A percentile compares a stretch with the other conserved stretches of the same genome.
These are phyloP conservation scores for Yamadazyma philogaea DNA, from an alignment of 805 yeast species.

Conservation along the genomic window DNA sequence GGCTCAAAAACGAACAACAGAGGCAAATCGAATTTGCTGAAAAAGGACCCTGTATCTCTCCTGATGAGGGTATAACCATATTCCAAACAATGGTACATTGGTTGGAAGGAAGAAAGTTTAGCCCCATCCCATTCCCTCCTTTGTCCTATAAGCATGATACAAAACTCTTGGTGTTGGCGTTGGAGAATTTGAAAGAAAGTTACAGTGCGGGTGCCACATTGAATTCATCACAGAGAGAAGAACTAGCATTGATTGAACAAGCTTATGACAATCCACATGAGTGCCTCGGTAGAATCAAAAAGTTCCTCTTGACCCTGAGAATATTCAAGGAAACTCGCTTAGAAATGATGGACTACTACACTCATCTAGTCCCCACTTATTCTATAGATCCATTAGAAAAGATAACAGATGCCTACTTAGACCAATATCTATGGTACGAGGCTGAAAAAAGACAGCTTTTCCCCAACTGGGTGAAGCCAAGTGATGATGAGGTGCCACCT, in stretches of 20 bases:
- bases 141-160: constrained; percentile 90
- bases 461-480: constrained; percentile 96
- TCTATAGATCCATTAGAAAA: constrained; percentile 89
- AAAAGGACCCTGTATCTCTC: constrained; percentile 83
- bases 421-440: constrained; percentile 95
- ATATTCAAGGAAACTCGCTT: constrained; percentile 86
- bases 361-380: constrained; percentile 80
- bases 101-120: constrained; percentile 79
- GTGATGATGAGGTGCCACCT: constrained; percentile 92
- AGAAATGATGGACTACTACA: constrained; percentile 89
- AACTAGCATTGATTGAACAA: constrained; percentile 87
- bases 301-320: constrained; percentile 77
- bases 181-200: constrained; percentile 81
- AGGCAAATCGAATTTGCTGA: constrained; percentile 75
- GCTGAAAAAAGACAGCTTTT: constrained; percentile 82
- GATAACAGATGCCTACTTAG: constrained; percentile 92
- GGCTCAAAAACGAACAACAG: constrained; percentile 91
- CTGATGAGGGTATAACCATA: constrained; percentile 84
- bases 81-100: constrained; percentile 88
- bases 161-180: constrained; percentile 80
- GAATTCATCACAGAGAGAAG: constrained; percentile 87
- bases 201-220: constrained; percentile 66
- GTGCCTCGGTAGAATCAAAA: constrained; percentile 78
- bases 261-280: constrained; percentile 98
- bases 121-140: constrained; percentile 93